A percentile compares a stretch with the other conserved stretches of the same genome.
Evolutionary conservation across 1,139 yeast species (phyloP).

Genomic region (Casaregolazyma suthepensis): DNA sequence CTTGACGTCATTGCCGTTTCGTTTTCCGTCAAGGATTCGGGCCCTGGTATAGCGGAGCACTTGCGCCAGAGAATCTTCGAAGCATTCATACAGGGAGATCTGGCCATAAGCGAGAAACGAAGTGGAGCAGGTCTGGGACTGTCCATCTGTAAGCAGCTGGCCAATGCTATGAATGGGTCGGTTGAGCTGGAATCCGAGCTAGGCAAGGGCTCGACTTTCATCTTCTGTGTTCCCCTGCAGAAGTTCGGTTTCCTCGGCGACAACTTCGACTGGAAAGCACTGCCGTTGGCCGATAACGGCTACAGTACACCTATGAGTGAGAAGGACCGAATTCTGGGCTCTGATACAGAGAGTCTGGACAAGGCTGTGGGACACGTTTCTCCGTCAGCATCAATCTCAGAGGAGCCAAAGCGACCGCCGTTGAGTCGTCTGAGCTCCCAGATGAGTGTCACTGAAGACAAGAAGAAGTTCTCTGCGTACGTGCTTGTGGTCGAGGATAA

Average conservation of each 20-base stretch:
- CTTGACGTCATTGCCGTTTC: constrained; percentile 16
- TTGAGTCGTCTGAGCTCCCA: constrained; percentile 21
- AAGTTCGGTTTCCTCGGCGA: constrained; percentile 13
- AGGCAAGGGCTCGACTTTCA: constrained; percentile 78
- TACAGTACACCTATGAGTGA: constrained; percentile 3
- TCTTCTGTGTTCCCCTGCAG: constrained; percentile 69
- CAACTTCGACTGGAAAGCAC: background rate
- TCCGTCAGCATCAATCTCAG: background rate
- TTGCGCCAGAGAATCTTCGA: constrained; percentile 81
- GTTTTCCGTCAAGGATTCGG: constrained; percentile 64
- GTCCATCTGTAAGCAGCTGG: constrained; percentile 84
- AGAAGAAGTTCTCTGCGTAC: constrained; percentile 27
- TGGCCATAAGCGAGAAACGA: constrained; percentile 74
- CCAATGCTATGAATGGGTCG: constrained; percentile 80
- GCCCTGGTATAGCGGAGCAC: constrained; percentile 83
- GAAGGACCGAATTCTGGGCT: constrained; percentile 3
- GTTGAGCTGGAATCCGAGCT: constrained; percentile 56
- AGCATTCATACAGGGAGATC: constrained; percentile 93
- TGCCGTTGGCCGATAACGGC: background rate
- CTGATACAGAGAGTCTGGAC: constrained; percentile 3
- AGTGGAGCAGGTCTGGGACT: constrained; percentile 94
- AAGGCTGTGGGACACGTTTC: background rate
- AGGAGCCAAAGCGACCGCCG: constrained; percentile 17
- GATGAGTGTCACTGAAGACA: constrained; percentile 21
- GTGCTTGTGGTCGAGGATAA: constrained; percentile 95